These are phyloP conservation scores for Rosa rugosa DNA, from an alignment of 306 rosid genomes.

Conservation along the genomic window DNA sequence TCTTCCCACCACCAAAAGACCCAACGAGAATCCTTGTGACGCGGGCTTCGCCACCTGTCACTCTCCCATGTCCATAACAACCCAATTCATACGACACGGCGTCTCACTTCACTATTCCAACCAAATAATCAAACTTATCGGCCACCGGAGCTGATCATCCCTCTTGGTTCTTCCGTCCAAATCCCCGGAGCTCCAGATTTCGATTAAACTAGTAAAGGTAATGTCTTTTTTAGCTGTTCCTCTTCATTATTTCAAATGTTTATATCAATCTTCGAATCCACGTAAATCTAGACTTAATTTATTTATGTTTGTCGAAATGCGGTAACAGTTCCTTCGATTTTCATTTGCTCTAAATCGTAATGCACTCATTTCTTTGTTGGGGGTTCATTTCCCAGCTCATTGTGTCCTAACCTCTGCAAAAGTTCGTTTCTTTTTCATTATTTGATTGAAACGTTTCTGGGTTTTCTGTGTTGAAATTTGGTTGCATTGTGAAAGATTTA, in stretches of 20 bases:
- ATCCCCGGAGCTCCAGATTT: neutral
- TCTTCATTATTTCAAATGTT: neutral
- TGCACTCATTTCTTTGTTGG: neutral
- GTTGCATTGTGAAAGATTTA: neutral
- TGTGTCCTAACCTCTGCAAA: neutral
- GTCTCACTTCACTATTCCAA: neutral
- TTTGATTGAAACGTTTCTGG: neutral
- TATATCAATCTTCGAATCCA: neutral
- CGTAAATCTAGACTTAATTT: neutral
- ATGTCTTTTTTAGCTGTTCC: neutral
- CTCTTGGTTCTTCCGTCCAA: neutral
- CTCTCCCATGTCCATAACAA: neutral
- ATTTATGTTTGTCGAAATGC: too few species aligned
- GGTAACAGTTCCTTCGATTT: too few species aligned
- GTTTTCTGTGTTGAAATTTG: neutral
- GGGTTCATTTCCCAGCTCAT: slow-evolving; percentile 5
- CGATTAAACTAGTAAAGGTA: neutral
- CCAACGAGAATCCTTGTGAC: slow-evolving; percentile 19
- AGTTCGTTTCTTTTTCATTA: neutral
- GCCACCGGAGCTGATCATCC: neutral
- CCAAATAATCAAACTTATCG: neutral
- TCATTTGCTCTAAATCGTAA: neutral
- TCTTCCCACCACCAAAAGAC: neutral
- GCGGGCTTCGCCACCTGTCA: slow-evolving; percentile 22
- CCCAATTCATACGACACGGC: neutral